Evolutionary conservation across 495 filamentous ascomycete species (phyloP).

Genomic region (Filosporella fistucella): DNA sequence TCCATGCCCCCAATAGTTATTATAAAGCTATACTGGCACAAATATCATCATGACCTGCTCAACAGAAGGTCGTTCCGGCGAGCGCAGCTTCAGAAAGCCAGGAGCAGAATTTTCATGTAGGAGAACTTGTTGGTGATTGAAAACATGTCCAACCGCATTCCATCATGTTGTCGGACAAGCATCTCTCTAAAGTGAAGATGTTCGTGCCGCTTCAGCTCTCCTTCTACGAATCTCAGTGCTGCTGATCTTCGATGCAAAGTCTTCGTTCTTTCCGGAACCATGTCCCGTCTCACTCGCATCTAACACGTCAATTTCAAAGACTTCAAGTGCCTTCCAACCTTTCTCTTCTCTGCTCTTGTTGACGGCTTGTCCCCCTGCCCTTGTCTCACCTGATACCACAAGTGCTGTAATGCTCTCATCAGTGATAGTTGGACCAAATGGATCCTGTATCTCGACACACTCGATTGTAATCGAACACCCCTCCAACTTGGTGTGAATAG

Average conservation of each 20-base stretch:
- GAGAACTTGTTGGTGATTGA: no score
- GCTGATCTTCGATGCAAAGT: slow-evolving; percentile 83
- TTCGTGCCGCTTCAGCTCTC: slow-evolving; percentile 31
- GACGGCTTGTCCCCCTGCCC: slow-evolving; percentile 74
- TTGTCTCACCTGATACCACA: slow-evolving; percentile 87
- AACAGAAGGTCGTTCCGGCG: no score
- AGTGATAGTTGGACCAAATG: slow-evolving; percentile 88
- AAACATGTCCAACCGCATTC: no score
- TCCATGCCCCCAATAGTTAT: no score
- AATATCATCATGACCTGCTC: no score
- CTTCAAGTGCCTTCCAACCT: slow-evolving; percentile 70
- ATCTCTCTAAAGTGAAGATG: slow-evolving; percentile 18
- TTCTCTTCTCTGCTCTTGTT: slow-evolving; percentile 75
- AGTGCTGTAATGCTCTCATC: slow-evolving; percentile 73
- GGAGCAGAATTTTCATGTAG: no score
- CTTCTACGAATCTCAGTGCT: slow-evolving; percentile 63
- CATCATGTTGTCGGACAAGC: no score
- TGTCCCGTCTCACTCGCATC: slow-evolving; percentile 58
- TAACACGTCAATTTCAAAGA: slow-evolving; percentile 91
- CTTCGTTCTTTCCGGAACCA: slow-evolving; percentile 35
- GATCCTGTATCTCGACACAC: slow-evolving; percentile 80
- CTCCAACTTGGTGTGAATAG: slow-evolving; percentile 35
- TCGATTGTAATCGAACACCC: slow-evolving; percentile 49
- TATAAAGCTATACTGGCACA: no score
- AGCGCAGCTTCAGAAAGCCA: no score